Percentiles rank a stretch among this genome's conserved stretches.
Conservation (phyloP, 2,329 filamentous ascomycete genomes). For the Bipolaris cookei region DNA sequence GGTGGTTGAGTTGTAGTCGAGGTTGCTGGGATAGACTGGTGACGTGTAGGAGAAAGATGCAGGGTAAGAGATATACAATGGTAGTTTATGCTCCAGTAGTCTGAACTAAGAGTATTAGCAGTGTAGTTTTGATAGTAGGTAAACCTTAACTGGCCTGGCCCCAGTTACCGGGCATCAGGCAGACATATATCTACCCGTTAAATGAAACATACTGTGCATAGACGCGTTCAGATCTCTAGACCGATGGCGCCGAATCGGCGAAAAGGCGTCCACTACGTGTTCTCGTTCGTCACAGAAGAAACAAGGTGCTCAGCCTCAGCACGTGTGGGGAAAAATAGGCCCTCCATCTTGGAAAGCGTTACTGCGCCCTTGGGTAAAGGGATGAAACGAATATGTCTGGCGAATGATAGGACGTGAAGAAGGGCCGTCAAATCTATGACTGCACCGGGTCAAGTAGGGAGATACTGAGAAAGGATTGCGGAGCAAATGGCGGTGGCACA, state of each 20-base stretch:
- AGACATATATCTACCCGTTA: conserved; percentile 34
- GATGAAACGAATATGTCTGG: conserved; percentile 15
- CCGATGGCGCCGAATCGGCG: conserved; percentile 23
- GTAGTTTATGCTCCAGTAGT: conserved; percentile 25
- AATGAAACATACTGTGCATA: conserved; percentile 33
- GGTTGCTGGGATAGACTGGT: neutral
- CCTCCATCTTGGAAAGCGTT: conserved; percentile 17
- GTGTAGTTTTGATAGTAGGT: conserved; percentile 16
- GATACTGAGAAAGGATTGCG: conserved; percentile 17
- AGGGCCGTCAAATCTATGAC: conserved; percentile 21
- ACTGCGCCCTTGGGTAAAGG: conserved; percentile 21
- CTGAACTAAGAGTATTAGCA: conserved; percentile 24
- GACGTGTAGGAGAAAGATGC: conserved; percentile 12
- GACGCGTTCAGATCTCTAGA: conserved; percentile 22
- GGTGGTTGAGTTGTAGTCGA: neutral
- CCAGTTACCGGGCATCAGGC: conserved; percentile 23
- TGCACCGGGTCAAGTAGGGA: conserved; percentile 7
- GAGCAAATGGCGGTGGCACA: conserved; percentile 36
- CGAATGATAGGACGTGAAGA: conserved; percentile 21
- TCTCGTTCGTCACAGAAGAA: conserved; percentile 24
- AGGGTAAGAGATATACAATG: conserved; percentile 18
- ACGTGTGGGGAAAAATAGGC: conserved; percentile 31
- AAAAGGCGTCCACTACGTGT: conserved; percentile 34
- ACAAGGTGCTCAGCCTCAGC: conserved; percentile 39
- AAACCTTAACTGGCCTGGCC: conserved; percentile 10